Conservation (phyloP, 495 filamentous ascomycete species). For the Monascus purpureus region DNA sequence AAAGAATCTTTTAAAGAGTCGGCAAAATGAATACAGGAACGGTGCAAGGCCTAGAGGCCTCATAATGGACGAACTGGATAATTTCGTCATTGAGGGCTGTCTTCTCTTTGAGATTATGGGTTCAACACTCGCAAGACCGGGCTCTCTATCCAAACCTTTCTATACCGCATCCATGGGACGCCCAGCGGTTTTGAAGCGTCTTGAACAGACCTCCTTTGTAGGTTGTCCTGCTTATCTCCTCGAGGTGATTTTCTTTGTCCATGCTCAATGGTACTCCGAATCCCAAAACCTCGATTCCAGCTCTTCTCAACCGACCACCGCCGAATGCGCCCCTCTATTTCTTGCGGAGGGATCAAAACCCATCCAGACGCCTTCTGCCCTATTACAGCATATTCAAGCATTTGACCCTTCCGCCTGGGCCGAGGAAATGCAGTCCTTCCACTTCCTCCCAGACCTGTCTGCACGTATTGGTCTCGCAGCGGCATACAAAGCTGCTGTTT, state of each 20-base stretch:
- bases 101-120: slow-evolving; percentile 38
- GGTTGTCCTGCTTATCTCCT: slow-evolving; percentile 35
- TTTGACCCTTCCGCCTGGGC: slow-evolving; percentile 31
- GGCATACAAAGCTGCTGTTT: slow-evolving; percentile 29
- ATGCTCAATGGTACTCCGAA: slow-evolving; percentile 27
- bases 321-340: slow-evolving; percentile 9
- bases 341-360: background rate
- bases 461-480: slow-evolving; percentile 27
- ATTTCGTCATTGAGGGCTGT: slow-evolving; percentile 29
- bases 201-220: slow-evolving; percentile 35
- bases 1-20: slow-evolving; percentile 24
- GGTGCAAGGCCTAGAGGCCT: background rate
- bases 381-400: slow-evolving; percentile 29
- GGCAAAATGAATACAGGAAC: slow-evolving; percentile 13
- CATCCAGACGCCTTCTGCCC: slow-evolving; percentile 18
- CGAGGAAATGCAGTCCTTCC: slow-evolving; percentile 26
- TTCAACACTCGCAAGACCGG: slow-evolving; percentile 31
- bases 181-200: slow-evolving; percentile 26
- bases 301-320: slow-evolving; percentile 15
- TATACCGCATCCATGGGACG: slow-evolving; percentile 26
- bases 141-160: slow-evolving; percentile 30
- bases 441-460: slow-evolving; percentile 22
- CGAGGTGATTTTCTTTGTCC: slow-evolving; percentile 33
- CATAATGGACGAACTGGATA: slow-evolving; percentile 23
- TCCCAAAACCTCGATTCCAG: slow-evolving; percentile 10